Evolutionary conservation across 2,329 filamentous ascomycete species (phyloP).

Genomic region (Rhynchosporium secalis): DNA sequence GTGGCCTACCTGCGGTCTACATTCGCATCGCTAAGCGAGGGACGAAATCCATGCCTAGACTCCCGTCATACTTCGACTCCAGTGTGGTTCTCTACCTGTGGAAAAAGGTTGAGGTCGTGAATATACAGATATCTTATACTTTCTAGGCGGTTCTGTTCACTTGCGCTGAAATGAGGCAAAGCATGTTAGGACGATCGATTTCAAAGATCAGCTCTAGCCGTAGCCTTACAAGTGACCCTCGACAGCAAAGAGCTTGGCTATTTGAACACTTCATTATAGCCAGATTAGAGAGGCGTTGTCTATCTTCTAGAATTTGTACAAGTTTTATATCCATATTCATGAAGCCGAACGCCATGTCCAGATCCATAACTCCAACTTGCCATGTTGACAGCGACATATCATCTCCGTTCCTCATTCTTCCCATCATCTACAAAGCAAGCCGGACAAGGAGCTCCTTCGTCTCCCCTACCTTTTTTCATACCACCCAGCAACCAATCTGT

Average conservation of each 20-base stretch:
- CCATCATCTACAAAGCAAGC: slow-evolving; percentile 31
- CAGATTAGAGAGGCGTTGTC: slow-evolving; percentile 12
- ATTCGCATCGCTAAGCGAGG: no score
- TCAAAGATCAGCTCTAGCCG: no score
- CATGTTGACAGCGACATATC: neutral
- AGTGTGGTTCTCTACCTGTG: no score
- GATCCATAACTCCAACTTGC: neutral
- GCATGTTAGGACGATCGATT: no score
- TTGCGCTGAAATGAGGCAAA: no score
- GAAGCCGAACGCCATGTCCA: slow-evolving; percentile 10
- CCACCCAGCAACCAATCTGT: slow-evolving; percentile 93
- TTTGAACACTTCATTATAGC: neutral
- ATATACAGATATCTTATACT: no score
- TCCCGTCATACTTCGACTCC: no score
- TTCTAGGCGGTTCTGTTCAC: no score
- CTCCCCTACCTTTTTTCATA: slow-evolving; percentile 52
- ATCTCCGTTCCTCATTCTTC: slow-evolving; percentile 9
- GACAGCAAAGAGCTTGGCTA: neutral
- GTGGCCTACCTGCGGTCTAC: no score
- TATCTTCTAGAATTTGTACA: slow-evolving; percentile 12
- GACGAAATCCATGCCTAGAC: no score
- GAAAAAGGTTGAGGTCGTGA: no score
- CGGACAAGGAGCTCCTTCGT: slow-evolving; percentile 37
- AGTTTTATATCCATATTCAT: neutral
- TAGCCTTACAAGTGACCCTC: no score